Evolutionary conservation across 1,284 basidiomycete genomes (phyloP).

Genomic region (Puccinia hordei): DNA sequence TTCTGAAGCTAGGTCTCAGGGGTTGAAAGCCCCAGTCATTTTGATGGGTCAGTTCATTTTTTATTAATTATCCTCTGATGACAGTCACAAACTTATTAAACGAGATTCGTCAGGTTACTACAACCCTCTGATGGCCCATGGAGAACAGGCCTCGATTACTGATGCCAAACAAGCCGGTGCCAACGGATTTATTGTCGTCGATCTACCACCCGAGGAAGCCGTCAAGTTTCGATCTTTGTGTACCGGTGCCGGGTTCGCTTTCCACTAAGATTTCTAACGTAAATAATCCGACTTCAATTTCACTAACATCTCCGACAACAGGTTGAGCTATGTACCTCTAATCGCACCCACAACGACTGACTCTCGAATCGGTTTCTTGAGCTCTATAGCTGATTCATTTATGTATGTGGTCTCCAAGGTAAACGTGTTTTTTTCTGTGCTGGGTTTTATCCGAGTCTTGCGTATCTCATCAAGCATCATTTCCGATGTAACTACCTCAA

Average conservation of each 20-base stretch:
- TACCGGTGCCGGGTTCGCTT: conserved; percentile 71
- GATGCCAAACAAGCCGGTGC: conserved; percentile 86
- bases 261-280: not conserved
- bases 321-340: conserved; percentile 90
- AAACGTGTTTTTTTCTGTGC: not conserved
- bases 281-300: not conserved
- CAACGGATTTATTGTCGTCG: conserved; percentile 97
- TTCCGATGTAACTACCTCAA: not conserved
- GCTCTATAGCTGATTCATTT: conserved; percentile 92
- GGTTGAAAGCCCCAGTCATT: conserved; percentile 81
- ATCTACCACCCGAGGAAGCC: conserved; percentile 98
- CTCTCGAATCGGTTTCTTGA: conserved; percentile 83
- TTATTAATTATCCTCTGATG: not conserved
- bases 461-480: not conserved
- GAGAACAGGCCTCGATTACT: conserved; percentile 86
- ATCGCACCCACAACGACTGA: conserved; percentile 91
- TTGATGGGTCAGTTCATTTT: conserved; percentile 71
- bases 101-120: conserved; percentile 70
- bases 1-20: conserved; percentile 76
- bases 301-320: conserved; percentile 57
- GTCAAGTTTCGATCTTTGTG: conserved; percentile 86
- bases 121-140: conserved; percentile 92
- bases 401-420: conserved; percentile 91
- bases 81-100: not conserved
- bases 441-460: not conserved